Conservation (phyloP, 1,284 basidiomycete species). For the Sporisorium iseilematis-ciliati region DNA sequence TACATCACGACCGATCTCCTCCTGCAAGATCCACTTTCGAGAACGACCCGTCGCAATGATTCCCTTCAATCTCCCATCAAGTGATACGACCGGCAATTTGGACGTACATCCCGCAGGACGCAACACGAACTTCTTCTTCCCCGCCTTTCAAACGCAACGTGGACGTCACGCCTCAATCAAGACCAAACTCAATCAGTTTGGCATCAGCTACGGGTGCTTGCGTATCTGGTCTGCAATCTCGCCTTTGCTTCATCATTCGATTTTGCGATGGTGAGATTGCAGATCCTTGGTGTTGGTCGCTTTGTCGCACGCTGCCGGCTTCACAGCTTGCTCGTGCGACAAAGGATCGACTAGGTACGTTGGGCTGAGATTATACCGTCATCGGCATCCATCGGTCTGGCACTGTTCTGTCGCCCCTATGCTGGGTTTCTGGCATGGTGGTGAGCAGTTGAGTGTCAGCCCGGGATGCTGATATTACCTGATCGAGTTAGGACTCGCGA, state of each 20-base stretch:
- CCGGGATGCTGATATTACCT: conserved; percentile 60
- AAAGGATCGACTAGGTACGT: conserved; percentile 25
- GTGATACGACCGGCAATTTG: background rate
- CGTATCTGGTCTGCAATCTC: conserved; percentile 30
- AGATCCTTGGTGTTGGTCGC: conserved; percentile 17
- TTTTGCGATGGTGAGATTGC: conserved; percentile 6
- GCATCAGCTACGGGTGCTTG: conserved; percentile 68
- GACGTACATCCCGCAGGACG: background rate
- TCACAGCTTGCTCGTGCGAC: background rate
- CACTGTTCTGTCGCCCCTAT: background rate
- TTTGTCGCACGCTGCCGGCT: background rate
- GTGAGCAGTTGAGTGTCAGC: background rate
- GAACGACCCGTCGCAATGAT: background rate
- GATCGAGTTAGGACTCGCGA: conserved; percentile 70
- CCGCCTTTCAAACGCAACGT: conserved; percentile 13
- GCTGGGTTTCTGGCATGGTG: background rate
- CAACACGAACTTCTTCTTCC: background rate
- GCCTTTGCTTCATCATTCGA: conserved; percentile 6
- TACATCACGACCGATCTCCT: background rate
- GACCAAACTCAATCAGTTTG: conserved; percentile 54
- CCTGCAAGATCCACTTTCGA: background rate
- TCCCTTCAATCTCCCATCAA: background rate
- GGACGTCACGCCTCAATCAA: conserved; percentile 37
- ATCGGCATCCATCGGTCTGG: conserved; percentile 33
- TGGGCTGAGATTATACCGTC: conserved; percentile 64